phyloP scores from a whole-genome alignment of 2,329 filamentous ascomycete genomes.

The Clarireedia homoeocarpa region DNA sequence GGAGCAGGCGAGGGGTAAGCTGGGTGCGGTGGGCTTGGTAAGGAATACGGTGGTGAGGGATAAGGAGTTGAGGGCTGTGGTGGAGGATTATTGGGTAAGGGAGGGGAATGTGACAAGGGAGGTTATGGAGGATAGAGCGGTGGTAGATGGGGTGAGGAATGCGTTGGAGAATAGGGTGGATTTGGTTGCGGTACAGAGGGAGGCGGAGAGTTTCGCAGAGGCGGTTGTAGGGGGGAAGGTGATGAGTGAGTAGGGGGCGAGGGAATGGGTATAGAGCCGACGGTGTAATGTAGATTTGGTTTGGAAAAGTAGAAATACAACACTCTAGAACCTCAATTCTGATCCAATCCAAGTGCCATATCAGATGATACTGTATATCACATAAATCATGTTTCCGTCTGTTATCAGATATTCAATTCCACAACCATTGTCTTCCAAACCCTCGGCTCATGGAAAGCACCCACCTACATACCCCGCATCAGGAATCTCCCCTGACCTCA shows the following conservation, averaged over 20 bases:
- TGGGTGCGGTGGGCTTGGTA: slow-evolving; percentile 66
- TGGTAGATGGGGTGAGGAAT: slow-evolving; percentile 62
- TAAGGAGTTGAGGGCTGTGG: slow-evolving; percentile 55
- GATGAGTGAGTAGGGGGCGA: background rate
- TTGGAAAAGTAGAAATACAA: background rate
- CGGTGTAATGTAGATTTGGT: background rate
- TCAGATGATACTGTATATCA: no score
- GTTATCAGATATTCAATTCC: no score
- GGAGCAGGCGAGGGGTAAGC: slow-evolving; percentile 52
- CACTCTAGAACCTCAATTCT: no score
- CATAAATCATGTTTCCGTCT: no score
- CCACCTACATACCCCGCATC: background rate
- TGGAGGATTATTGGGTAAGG: slow-evolving; percentile 70
- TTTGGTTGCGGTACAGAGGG: slow-evolving; percentile 49
- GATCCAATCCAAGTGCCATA: no score
- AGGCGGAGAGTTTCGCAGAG: slow-evolving; percentile 55
- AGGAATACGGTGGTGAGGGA: slow-evolving; percentile 76
- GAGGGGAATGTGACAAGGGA: slow-evolving; percentile 66
- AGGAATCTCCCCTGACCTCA: background rate
- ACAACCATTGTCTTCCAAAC: no score
- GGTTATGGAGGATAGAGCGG: slow-evolving; percentile 72
- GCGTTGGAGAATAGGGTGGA: slow-evolving; percentile 58
- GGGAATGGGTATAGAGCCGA: background rate
- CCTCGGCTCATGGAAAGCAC: no score
- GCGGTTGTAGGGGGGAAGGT: slow-evolving; percentile 28